phyloP scores from a whole-genome alignment of 495 filamentous ascomycete species.

The Penicillium riverlandense region DNA sequence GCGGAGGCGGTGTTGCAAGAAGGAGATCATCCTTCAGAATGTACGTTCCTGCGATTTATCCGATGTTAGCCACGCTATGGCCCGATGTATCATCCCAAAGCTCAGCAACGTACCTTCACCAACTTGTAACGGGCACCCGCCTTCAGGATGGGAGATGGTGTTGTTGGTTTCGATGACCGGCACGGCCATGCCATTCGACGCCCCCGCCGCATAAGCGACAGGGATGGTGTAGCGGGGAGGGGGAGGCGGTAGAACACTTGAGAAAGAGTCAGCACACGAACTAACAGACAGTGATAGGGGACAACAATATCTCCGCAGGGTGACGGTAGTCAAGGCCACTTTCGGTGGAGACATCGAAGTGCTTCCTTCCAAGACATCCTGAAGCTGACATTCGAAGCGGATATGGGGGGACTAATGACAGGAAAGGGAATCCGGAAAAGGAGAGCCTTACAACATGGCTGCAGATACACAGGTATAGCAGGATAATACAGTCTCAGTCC shows the following conservation, averaged over 20 bases:
- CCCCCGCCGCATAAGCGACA: conserved; percentile 57
- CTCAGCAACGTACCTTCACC: conserved; percentile 65
- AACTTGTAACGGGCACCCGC: conserved; percentile 66
- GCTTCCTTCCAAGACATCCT: background rate
- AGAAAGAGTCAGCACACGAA: conserved; percentile 8
- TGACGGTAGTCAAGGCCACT: no score
- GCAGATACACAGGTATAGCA: background rate
- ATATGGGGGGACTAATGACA: conserved; percentile 1
- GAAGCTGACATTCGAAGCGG: background rate
- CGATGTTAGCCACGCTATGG: conserved; percentile 9
- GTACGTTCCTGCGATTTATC: conserved; percentile 64
- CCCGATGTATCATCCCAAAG: background rate
- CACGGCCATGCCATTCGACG: conserved; percentile 52
- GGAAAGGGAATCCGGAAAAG: background rate
- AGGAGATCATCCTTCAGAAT: conserved; percentile 80
- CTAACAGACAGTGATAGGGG: no score
- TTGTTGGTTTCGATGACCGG: conserved; percentile 91
- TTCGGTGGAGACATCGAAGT: no score
- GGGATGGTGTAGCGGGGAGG: conserved; percentile 74
- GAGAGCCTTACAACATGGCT: conserved; percentile 33
- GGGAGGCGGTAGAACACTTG: conserved; percentile 74
- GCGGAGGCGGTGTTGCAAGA: conserved; percentile 89
- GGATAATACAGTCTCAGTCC: background rate
- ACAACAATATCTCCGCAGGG: no score
- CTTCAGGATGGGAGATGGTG: conserved; percentile 67